A percentile compares a stretch with the other conserved stretches of the same genome.
phyloP scores from a whole-genome alignment of 768 basidiomycete species.

The Amanita jacksonii region DNA sequence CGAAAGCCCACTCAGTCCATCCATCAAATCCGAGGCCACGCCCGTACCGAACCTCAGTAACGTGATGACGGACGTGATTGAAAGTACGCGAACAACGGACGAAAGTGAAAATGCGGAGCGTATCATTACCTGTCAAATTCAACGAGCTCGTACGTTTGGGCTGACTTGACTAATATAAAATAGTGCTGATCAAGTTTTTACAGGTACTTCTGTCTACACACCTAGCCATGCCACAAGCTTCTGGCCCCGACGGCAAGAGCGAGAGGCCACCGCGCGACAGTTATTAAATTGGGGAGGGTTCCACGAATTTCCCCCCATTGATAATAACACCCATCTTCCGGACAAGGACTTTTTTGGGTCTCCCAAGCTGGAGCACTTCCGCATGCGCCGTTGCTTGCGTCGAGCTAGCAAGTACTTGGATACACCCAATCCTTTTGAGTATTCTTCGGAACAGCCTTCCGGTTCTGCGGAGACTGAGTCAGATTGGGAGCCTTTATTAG shows the following conservation, averaged over 20 bases:
- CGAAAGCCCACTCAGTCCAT: conserved; percentile 10
- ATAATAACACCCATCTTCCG: conserved; percentile 12
- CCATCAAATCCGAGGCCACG: not conserved
- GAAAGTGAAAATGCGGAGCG: not conserved
- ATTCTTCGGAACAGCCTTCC: conserved; percentile 9
- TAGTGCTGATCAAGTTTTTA: not conserved
- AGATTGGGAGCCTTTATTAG: conserved; percentile 16
- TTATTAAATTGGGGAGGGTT: conserved; percentile 30
- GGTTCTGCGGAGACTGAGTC: conserved; percentile 1
- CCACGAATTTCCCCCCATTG: conserved; percentile 20
- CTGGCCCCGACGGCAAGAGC: not conserved
- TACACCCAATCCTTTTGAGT: conserved; percentile 20
- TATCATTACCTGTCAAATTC: conserved; percentile 1
- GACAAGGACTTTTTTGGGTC: conserved; percentile 17
- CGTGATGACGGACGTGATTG: not conserved
- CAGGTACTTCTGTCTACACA: conserved; percentile 2
- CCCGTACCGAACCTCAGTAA: not conserved
- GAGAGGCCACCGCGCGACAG: conserved; percentile 2
- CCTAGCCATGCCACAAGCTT: not conserved
- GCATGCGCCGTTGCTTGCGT: conserved; percentile 21
- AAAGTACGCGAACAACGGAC: not conserved
- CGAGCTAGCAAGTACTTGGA: conserved; percentile 12
- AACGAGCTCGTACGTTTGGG: not conserved
- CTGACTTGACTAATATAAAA: too few species aligned
- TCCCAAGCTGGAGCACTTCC: conserved; percentile 17